phyloP scores from a whole-genome alignment of 805 yeast species.

The Cyberlindnera mississippiensis region DNA sequence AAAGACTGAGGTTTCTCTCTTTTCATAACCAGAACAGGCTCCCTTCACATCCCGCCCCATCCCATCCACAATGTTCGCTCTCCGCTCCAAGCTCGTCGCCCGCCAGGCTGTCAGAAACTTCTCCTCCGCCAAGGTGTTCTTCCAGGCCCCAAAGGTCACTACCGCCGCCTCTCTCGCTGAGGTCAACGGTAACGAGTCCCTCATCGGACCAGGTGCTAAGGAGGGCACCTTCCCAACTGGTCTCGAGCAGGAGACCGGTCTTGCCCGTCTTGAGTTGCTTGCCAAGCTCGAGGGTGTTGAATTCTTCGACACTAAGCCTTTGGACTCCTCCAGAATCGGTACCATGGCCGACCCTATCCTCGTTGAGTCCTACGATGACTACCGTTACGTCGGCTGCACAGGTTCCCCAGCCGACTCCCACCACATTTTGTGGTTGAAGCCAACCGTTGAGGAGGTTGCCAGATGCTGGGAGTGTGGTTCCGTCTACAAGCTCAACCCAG shows the following conservation, averaged over 20 bases:
- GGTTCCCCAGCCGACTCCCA: conserved; percentile 95
- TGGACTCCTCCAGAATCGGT: conserved; percentile 85
- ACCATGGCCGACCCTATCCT: conserved; percentile 86
- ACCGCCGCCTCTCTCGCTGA: conserved; percentile 70
- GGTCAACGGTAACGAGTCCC: conserved; percentile 70
- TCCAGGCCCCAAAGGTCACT: conserved; percentile 22
- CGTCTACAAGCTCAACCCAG: conserved; percentile 81
- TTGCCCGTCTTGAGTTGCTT: conserved; percentile 91
- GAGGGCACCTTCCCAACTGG: conserved; percentile 88
- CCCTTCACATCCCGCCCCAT: too few relatives aligned
- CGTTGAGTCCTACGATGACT: conserved; percentile 86
- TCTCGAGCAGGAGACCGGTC: conserved; percentile 96
- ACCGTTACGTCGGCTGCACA: conserved; percentile 95
- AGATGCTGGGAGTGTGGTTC: conserved; percentile 99
- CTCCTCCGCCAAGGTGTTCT: conserved; percentile 18
- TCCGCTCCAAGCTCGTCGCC: conserved; percentile 33
- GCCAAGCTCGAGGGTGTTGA: conserved; percentile 96
- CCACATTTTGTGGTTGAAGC: conserved; percentile 87
- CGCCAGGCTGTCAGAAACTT: conserved; percentile 22
- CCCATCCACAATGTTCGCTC: conserved; percentile 29
- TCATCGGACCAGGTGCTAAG: conserved; percentile 89
- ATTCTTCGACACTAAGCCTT: conserved; percentile 83
- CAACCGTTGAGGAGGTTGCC: conserved; percentile 73
- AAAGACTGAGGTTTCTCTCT: too few relatives aligned
- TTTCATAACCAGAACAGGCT: too few relatives aligned